Base-by-base conservation (phyloP, 768 basidiomycete species). In the Phylloporus rhodoxanthus region DNA sequence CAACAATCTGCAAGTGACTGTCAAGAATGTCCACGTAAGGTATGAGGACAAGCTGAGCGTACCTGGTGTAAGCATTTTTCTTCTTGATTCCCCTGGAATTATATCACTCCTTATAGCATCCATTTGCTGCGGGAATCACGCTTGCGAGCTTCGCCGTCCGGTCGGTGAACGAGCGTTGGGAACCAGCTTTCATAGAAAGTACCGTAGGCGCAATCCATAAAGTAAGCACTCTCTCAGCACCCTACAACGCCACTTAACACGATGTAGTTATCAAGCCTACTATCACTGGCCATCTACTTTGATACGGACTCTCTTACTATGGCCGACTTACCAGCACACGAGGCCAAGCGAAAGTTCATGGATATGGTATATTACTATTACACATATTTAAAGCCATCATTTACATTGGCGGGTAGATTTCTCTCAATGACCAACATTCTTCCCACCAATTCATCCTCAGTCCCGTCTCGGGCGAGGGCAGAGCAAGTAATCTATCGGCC, bases 1-100 rank as follows among this genome's bases (percentile, higher is more conserved):
- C 56, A 95, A 98, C 70, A 99, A 99, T 63, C 68, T 98, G 21
- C 96, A 99, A 71, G 82, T 98, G 21, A 93, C 91, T 11, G 82
- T 98, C 52, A 91, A 87, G 70, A 95, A 96, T 59, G 91, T 99
- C 38, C 96, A 99, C 65, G 70, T 98, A 40, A 85, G 96, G 45
- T 99, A 97, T 60, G 96, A 99, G 69, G 96, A 99, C 71, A 85
- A 85, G 43, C 67, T 92, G 58, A 96, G 91, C 58, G 91, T 93
- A 23, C 94, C 94, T 26, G 91, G 87, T 25, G 93, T 93, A 67
- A 60, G 87, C 72, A 23, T 30, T 4, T 21, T 19, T n/a, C 9
- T 55, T 32, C 32, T 46, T 34, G 5, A 15, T 14, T 15, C 8
- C 34, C 1, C 33, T 28, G 26, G 47, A 45, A 37, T 38, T 15